These are phyloP conservation scores for Halophytophthora polymorphica DNA, from an alignment of 352 stramenopile species.

Conservation along the genomic window DNA sequence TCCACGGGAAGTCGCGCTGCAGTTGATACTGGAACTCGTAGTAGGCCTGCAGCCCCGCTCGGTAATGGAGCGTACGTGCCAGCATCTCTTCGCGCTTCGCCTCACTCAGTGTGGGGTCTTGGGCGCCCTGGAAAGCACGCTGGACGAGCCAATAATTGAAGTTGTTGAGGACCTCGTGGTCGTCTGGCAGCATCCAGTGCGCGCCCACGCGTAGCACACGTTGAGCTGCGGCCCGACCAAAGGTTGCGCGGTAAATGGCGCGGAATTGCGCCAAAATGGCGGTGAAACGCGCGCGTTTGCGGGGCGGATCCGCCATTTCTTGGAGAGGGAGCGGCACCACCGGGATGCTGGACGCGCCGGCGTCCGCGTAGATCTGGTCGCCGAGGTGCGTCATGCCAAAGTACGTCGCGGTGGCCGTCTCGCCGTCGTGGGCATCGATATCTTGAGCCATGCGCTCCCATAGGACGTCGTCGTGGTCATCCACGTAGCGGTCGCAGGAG, in stretches of 20 bases:
- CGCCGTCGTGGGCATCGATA: constrained; percentile 35
- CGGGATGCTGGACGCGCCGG: constrained; percentile 28
- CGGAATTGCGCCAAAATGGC: constrained; percentile 40
- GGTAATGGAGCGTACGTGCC: constrained; percentile 46
- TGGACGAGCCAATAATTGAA: constrained; percentile 48
- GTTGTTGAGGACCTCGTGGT: constrained; percentile 81
- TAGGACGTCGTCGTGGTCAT: constrained; percentile 50
- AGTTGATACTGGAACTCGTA: constrained; percentile 79
- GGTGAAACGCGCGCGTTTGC: constrained; percentile 13
- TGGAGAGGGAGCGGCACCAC: constrained; percentile 23
- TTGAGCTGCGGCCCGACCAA: constrained; percentile 42
- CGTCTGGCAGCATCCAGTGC: constrained; percentile 79
- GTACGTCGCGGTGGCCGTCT: constrained; percentile 22
- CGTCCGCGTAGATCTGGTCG: constrained; percentile 60
- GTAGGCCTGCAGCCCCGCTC: constrained; percentile 50
- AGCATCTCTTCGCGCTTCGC: constrained; percentile 20
- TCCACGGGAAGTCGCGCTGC: constrained; percentile 37
- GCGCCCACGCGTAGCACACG: constrained; percentile 55
- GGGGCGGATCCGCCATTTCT: constrained; percentile 16
- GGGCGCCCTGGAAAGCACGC: constrained; percentile 15
- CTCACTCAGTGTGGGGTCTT: neutral
- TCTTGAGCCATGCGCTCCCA: constrained; percentile 37
- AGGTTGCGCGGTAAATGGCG: constrained; percentile 52
- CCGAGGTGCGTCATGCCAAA: constrained; percentile 56
- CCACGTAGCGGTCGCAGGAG: constrained; percentile 61